Percentiles rank a stretch among this genome's conserved stretches.
Conservation (phyloP, 2,329 filamentous ascomycete species). For the Talaromyces sp. region DNA sequence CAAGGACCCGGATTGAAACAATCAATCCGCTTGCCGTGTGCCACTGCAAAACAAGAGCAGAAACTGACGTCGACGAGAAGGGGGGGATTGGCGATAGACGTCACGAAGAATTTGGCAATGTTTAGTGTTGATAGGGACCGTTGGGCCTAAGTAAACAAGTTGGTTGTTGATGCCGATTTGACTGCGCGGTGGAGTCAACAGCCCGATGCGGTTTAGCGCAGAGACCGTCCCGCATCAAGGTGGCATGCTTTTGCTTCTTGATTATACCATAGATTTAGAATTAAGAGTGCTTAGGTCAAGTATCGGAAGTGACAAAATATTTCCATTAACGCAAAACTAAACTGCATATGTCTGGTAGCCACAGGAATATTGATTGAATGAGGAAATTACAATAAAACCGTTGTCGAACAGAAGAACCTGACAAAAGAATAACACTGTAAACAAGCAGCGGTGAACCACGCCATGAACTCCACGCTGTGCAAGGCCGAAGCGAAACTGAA, state of each 20-base stretch:
- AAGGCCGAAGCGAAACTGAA: constrained; percentile 22
- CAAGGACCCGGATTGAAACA: neutral
- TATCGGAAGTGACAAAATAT: neutral
- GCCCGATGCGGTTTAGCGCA: constrained; percentile 9
- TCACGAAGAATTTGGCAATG: constrained; percentile 11
- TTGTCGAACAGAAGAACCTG: neutral
- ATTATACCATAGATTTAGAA: neutral
- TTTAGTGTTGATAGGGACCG: neutral
- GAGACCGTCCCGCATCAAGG: constrained; percentile 14
- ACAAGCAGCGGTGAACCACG: constrained; percentile 31
- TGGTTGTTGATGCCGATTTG: constrained; percentile 15
- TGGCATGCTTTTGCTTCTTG: constrained; percentile 1
- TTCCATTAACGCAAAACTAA: neutral
- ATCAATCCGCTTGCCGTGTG: neutral
- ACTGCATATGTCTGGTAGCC: constrained; percentile 7
- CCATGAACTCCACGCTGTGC: constrained; percentile 45
- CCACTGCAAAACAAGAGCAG: neutral
- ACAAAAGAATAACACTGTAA: constrained; percentile 5
- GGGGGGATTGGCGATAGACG: constrained; percentile 6
- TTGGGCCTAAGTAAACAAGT: constrained; percentile 16
- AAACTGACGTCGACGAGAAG: neutral
- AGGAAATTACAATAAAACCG: neutral
- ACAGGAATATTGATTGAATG: neutral
- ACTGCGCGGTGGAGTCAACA: constrained; percentile 3
- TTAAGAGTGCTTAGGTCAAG: neutral